Conservation (phyloP, 2,329 filamentous ascomycete genomes). For the Exophiala sp. region DNA sequence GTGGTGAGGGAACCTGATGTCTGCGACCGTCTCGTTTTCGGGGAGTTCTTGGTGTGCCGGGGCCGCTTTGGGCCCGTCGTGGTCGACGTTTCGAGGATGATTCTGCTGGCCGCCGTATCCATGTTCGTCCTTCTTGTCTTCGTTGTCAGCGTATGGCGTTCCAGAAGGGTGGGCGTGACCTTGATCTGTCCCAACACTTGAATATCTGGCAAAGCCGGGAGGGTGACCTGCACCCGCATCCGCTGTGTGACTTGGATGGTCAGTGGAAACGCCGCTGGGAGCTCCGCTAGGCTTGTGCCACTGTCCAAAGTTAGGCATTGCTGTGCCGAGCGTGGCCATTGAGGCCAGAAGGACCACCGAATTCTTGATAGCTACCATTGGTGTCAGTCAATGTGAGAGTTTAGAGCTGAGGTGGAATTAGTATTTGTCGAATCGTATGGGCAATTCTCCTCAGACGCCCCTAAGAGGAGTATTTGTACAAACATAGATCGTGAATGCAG, state of each 20-base stretch:
- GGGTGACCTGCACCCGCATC: neutral
- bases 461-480: constrained; percentile 2
- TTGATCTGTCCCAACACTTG: neutral
- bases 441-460: neutral
- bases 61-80: neutral
- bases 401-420: neutral
- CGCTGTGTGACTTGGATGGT: neutral
- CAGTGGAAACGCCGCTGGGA: neutral
- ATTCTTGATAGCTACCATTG: constrained; percentile 16
- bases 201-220: neutral
- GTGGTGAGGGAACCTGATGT: neutral
- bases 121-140: neutral
- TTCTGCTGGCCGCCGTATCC: neutral
- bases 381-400: neutral
- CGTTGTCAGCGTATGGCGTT: constrained; percentile 1
- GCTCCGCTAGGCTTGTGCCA: constrained; percentile 5
- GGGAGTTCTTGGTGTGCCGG: neutral
- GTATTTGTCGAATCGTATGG: neutral
- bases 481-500: neutral
- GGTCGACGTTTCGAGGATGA: constrained; percentile 1
- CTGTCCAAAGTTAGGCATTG: constrained; percentile 6
- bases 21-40: neutral
- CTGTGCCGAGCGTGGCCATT: constrained; percentile 8
- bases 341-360: constrained; percentile 10
- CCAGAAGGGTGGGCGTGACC: neutral